Conservation (phyloP, 1,139 yeast species). For the Williopsis jadinii region DNA sequence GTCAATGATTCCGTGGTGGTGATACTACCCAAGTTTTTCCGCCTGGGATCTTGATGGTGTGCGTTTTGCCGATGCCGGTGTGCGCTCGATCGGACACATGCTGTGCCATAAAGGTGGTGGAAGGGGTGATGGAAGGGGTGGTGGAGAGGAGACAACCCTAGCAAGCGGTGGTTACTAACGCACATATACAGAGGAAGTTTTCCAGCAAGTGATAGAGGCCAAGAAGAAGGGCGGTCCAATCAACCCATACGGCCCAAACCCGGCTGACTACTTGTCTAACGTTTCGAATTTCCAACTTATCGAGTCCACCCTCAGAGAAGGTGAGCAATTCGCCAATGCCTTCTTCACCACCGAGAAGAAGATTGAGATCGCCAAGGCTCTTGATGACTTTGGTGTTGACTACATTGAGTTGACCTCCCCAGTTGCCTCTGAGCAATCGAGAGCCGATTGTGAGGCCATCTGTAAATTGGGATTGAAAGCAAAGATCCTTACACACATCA, state of each 20-base stretch:
- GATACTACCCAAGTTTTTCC: no score
- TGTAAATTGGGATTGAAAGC: conserved; percentile 96
- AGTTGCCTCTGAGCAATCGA: conserved; percentile 92
- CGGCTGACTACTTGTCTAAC: conserved; percentile 85
- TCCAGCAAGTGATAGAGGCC: conserved; percentile 44
- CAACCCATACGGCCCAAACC: conserved; percentile 95
- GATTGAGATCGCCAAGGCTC: conserved; percentile 94
- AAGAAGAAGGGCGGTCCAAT: conserved; percentile 23
- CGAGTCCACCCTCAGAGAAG: conserved; percentile 95
- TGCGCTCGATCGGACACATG: no score
- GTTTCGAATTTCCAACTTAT: conserved; percentile 86
- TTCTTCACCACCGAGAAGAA: conserved; percentile 89
- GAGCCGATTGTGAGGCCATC: conserved; percentile 93
- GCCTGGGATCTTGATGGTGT: no score
- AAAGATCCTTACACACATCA: conserved; percentile 83
- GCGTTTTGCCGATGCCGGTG: no score
- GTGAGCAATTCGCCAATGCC: conserved; percentile 98
- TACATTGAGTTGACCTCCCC: conserved; percentile 97
- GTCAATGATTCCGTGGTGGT: no score
- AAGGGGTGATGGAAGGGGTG: no score
- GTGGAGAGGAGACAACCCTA: no score
- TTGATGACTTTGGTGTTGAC: conserved; percentile 97
- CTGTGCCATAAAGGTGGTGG: no score
- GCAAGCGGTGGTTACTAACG: background rate
- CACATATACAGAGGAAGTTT: conserved; percentile 3